Evolutionary conservation across 345 rosid species (phyloP).

Genomic region (Salix exigua): DNA sequence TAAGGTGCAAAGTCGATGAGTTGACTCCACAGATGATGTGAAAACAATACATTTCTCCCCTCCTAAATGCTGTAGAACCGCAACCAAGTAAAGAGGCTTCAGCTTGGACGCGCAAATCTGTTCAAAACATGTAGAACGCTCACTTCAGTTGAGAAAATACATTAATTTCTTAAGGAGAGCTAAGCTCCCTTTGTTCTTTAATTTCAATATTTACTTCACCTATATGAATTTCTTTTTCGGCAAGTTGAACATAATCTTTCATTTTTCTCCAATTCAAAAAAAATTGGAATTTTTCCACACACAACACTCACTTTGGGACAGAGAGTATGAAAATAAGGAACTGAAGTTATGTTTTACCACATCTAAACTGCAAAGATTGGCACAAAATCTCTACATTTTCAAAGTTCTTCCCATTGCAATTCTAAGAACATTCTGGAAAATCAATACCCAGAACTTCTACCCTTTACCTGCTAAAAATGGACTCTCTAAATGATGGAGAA

Average conservation of each 20-base stretch:
- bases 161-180: not conserved
- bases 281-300: too few relatives aligned
- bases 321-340: not conserved
- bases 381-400: not conserved
- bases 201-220: too few relatives aligned
- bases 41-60: constrained; percentile 81
- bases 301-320: too few relatives aligned
- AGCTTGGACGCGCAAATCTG: constrained; percentile 72
- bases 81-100: constrained; percentile 76
- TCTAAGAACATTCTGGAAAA: not conserved
- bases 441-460: too few relatives aligned
- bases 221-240: too few relatives aligned
- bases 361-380: not conserved
- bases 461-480: not conserved
- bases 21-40: constrained; percentile 81
- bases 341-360: not conserved
- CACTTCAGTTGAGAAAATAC: not conserved
- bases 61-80: constrained; percentile 67
- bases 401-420: not conserved
- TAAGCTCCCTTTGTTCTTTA: not conserved
- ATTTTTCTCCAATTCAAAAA: too few relatives aligned
- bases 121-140: constrained; percentile 9
- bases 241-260: too few relatives aligned
- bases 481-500: not conserved
- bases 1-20: constrained; percentile 75